Percentiles rank a stretch among this genome's conserved stretches.
Evolutionary conservation across 129 eudicot species (phyloP).

Genomic region (Glebionis coronaria): DNA sequence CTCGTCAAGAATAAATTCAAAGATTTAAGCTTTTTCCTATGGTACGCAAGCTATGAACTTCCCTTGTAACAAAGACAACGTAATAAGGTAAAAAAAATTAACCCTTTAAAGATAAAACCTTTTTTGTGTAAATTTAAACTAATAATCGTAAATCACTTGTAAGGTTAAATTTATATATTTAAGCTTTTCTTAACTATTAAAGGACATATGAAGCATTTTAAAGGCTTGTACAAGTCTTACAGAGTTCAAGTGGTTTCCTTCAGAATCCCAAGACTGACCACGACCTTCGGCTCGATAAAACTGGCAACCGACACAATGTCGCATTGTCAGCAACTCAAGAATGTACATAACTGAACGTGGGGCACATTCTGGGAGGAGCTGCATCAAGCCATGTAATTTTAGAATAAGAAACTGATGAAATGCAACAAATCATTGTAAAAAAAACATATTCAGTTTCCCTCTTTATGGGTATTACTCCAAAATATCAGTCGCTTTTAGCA

Average conservation of each 20-base stretch:
- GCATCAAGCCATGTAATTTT: conserved; percentile 29
- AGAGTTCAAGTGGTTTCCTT: conserved; percentile 78
- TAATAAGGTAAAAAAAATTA: neutral
- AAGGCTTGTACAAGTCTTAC: conserved; percentile 37
- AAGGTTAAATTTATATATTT: too few relatives aligned
- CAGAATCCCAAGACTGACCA: conserved; percentile 73
- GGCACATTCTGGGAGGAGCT: conserved; percentile 90
- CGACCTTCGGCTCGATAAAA: conserved; percentile 94
- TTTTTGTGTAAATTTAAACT: neutral
- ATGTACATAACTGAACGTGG: conserved; percentile 77
- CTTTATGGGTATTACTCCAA: neutral
- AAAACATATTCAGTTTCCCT: neutral
- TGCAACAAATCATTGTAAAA: conserved; percentile 4
- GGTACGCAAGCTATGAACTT: neutral
- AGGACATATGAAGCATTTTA: too few relatives aligned
- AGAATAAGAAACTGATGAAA: neutral
- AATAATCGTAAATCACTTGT: too few relatives aligned
- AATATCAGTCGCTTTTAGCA: neutral
- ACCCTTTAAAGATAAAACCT: neutral
- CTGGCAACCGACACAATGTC: conserved; percentile 91
- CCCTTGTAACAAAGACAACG: neutral
- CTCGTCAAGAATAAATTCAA: neutral
- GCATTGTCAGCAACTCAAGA: conserved; percentile 61
- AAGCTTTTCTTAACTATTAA: too few relatives aligned
- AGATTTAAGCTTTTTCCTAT: neutral